A percentile compares a stretch with the other conserved stretches of the same genome.
These are phyloP conservation scores for Peniophora sp. DNA, from an alignment of 1,284 basidiomycete genomes.

Conservation along the genomic window DNA sequence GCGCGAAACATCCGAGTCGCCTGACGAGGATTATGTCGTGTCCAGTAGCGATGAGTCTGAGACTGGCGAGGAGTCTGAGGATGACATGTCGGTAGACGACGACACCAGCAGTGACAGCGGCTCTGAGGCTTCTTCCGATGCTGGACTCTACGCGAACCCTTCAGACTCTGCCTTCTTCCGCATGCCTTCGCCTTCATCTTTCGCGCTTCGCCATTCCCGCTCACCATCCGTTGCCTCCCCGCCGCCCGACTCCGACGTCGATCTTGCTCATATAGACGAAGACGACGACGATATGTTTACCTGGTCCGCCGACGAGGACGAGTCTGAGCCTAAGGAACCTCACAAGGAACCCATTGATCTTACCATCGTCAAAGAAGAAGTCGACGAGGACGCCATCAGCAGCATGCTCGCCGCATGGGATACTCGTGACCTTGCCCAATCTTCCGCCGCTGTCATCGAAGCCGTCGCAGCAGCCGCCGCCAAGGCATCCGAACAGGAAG, in stretches of 20 bases:
- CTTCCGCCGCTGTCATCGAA: not conserved
- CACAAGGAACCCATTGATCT: conserved; percentile 36
- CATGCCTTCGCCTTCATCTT: conserved; percentile 29
- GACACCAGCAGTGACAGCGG: not conserved
- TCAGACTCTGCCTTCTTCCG: conserved; percentile 44
- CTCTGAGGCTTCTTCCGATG: conserved; percentile 9
- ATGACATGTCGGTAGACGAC: conserved; percentile 5
- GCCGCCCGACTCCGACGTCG: conserved; percentile 59
- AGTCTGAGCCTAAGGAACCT: conserved; percentile 17
- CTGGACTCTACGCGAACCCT: conserved; percentile 20
- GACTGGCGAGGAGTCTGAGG: conserved; percentile 21
- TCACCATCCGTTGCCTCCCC: conserved; percentile 54
- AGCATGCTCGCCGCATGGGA: not conserved
- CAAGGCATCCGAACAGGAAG: conserved; percentile 30
- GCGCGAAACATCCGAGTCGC: not conserved
- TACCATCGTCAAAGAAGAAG: conserved; percentile 20
- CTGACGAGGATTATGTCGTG: too few species aligned
- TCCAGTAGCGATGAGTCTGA: too few species aligned
- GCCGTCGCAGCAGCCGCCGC: conserved; percentile 38
- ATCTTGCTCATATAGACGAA: conserved; percentile 40
- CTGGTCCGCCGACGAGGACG: conserved; percentile 14
- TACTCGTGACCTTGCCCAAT: not conserved
- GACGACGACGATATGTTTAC: conserved; percentile 24
- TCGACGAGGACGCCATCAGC: conserved; percentile 34
- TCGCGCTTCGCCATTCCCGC: conserved; percentile 25